Percentiles rank a stretch among this genome's conserved stretches.
These are phyloP conservation scores for Isoetes engelmannii DNA, from an alignment of 83 land plant genomes.

Conservation along the genomic window DNA sequence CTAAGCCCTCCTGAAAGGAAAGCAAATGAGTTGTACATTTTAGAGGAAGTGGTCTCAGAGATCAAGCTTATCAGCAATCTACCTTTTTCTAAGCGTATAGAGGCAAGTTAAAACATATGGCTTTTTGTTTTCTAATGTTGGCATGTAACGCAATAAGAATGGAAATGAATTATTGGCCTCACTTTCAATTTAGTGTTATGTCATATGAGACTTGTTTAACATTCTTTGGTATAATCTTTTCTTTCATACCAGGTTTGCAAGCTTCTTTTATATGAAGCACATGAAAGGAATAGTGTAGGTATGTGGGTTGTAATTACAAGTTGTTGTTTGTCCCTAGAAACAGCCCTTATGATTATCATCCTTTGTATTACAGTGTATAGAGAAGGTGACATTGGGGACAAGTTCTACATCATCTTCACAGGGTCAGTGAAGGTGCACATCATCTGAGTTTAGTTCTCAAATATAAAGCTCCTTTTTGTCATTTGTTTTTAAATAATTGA, in stretches of 20 bases:
- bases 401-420: conserved; percentile 32
- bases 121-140: not conserved
- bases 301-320: not conserved
- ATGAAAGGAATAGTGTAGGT: conserved; percentile 12
- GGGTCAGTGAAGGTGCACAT: conserved; percentile 28
- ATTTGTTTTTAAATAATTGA: not conserved
- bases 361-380: conserved; percentile 17
- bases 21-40: conserved; percentile 25
- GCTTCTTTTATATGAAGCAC: conserved; percentile 1
- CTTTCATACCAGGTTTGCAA: conserved; percentile 4
- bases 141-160: not conserved
- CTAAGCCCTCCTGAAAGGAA: conserved; percentile 24
- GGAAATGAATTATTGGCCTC: not conserved
- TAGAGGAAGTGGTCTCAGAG: conserved; percentile 21
- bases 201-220: not conserved
- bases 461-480: not conserved
- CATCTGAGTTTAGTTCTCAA: not conserved
- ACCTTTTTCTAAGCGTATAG: conserved; percentile 28
- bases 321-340: not conserved
- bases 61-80: conserved; percentile 27
- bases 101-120: conserved; percentile 6
- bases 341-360: not conserved
- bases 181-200: not conserved
- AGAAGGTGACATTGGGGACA: conserved; percentile 25
- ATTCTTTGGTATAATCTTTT: not conserved